A percentile compares a stretch with the other conserved stretches of the same genome.
These are phyloP conservation scores for Adansonia rubrostipa DNA, from an alignment of 441 rosid species.

Conservation along the genomic window DNA sequence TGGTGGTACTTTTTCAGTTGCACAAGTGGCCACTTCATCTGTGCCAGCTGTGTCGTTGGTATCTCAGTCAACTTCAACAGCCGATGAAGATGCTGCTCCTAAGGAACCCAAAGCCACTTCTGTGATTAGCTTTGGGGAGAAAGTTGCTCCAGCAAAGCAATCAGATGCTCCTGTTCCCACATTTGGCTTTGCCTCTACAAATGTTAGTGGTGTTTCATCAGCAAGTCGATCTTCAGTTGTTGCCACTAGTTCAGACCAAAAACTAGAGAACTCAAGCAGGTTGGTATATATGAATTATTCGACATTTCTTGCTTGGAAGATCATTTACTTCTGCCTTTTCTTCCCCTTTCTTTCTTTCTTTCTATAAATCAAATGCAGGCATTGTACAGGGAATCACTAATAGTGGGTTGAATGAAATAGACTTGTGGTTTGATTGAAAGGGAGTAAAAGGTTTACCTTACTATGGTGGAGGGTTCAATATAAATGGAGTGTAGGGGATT, in stretches of 20 bases:
- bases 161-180: constrained; percentile 33
- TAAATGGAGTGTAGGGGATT: neutral
- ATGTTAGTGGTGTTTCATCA: constrained; percentile 31
- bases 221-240: constrained; percentile 30
- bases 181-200: constrained; percentile 31
- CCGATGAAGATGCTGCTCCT: constrained; percentile 34
- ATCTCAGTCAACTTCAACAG: constrained; percentile 38
- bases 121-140: constrained; percentile 37
- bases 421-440: neutral
- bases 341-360: neutral
- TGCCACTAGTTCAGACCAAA: constrained; percentile 30
- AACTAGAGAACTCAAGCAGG: constrained; percentile 51
- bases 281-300: constrained; percentile 25
- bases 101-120: constrained; percentile 34
- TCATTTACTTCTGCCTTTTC: neutral
- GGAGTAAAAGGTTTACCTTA: neutral
- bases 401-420: neutral
- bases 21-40: constrained; percentile 38
- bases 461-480: neutral
- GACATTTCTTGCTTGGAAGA: constrained; percentile 1
- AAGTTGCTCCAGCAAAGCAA: constrained; percentile 39
- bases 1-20: constrained; percentile 32
- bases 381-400: neutral
- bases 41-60: constrained; percentile 37
- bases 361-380: neutral